These are phyloP conservation scores for Ophiosphaerella narmari DNA, from an alignment of 2,329 filamentous ascomycete genomes.

Conservation along the genomic window DNA sequence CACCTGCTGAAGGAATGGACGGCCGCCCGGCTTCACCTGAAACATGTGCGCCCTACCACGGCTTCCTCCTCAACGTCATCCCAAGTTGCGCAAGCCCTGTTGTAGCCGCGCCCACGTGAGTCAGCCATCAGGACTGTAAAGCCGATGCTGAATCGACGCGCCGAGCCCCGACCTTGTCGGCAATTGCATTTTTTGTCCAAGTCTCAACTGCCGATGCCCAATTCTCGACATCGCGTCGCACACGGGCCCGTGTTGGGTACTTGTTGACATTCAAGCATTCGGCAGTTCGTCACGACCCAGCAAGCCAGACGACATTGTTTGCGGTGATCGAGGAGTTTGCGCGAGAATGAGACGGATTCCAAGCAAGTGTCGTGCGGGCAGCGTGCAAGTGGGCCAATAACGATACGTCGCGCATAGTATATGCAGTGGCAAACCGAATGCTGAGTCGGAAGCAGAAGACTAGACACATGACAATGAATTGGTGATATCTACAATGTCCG, in stretches of 20 bases:
- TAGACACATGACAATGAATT: not conserved
- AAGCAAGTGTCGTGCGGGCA: not conserved
- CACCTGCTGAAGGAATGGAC: not conserved
- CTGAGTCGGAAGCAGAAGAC: conserved; percentile 6
- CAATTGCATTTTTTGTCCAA: conserved; percentile 19
- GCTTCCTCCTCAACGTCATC: not conserved
- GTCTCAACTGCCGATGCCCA: conserved; percentile 23
- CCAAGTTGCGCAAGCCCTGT: not conserved
- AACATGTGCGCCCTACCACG: not conserved
- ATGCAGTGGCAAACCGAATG: conserved; percentile 3
- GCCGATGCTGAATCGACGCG: not conserved
- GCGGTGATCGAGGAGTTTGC: not conserved
- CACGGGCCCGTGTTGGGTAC: conserved; percentile 6
- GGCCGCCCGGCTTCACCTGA: not conserved
- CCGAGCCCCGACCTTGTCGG: conserved; percentile 11
- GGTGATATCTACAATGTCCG: not conserved
- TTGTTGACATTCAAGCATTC: conserved; percentile 4
- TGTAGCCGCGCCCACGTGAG: conserved; percentile 7
- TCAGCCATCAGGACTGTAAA: not conserved
- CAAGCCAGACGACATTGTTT: not conserved
- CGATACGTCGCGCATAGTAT: not conserved
- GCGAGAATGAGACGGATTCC: conserved; percentile 5
- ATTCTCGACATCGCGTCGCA: conserved; percentile 4
- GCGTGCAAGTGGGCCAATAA: not conserved
- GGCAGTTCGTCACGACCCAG: conserved; percentile 20